Evolutionary conservation across 768 basidiomycete genomes (phyloP), one percentile per base, ranked within the genome.

Genomic region (Lentinus brumalis): DNA sequence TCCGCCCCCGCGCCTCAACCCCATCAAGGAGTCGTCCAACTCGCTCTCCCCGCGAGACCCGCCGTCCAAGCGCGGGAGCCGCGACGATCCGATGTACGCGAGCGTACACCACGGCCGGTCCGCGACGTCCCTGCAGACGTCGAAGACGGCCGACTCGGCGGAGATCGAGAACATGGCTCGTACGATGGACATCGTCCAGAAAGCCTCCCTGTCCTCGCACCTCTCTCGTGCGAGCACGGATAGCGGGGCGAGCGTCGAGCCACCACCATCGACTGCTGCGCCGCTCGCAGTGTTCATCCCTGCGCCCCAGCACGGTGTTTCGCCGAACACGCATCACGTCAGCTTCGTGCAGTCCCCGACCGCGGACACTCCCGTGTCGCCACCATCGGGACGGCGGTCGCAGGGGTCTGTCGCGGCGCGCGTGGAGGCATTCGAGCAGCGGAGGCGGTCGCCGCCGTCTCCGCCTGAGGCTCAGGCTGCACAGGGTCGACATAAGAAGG

Each of bases 111-210:
- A 78, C 60, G 72, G 68, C 66, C 69, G 70, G 63, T 73, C 73
- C 63, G 59, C 78, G 71, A 76, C 70, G 47, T 89, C 71, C 64
- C 78, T 81, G 74, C 85, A 70, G 80, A 90, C 67, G 60, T 84
- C 69, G 70, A 69, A 76, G 50, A 91, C 91, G 12, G 84, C 88
- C 8, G 83, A 91, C 69, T 86, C 90, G 32, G 88, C 83, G 53
- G 81, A 78, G 9, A 82, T 89, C 57, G 91, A 91, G 66, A 76
- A 79, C 57, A 80, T 91, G 67, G 87, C 82, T 2, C 84, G 79
- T 30, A 80, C 75, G 40, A 85, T 91, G 81, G 87, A 90, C 73
- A 86, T 93, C 46, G 81, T 86, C 39, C 87, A 91, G 74, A 77
- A 70, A 56, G 68, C 65, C 44, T 66, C 71, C 29, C 68, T 62